A percentile compares a stretch with the other conserved stretches of the same genome.
These are phyloP conservation scores for Beauveria rudraprayagi DNA, from an alignment of 2,329 filamentous ascomycete genomes.

Conservation along the genomic window DNA sequence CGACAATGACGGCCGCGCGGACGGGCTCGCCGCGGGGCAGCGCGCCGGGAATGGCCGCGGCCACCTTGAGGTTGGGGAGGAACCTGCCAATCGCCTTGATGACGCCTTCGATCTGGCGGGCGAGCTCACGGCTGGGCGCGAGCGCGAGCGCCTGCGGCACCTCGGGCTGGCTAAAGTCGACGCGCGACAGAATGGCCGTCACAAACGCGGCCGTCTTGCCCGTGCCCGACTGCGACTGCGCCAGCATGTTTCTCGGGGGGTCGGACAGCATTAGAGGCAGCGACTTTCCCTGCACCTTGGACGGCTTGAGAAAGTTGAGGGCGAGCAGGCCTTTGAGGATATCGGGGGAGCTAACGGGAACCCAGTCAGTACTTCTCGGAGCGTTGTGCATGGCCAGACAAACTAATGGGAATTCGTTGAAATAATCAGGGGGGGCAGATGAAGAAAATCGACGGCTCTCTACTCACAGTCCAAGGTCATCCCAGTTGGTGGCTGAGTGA, in stretches of 20 bases:
- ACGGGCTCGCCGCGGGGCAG: slow-evolving; percentile 61
- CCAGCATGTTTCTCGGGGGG: slow-evolving; percentile 90
- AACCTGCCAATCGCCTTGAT: slow-evolving; percentile 78
- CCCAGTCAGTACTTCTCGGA: neutral
- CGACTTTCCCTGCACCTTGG: slow-evolving; percentile 95
- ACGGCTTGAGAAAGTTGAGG: slow-evolving; percentile 89
- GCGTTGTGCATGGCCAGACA: too few species aligned
- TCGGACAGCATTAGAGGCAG: slow-evolving; percentile 80
- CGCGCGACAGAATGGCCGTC: slow-evolving; percentile 78
- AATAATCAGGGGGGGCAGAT: too few species aligned
- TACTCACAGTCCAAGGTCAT: slow-evolving; percentile 76
- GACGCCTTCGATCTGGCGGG: slow-evolving; percentile 86
- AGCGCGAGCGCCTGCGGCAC: slow-evolving; percentile 81
- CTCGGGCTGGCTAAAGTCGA: slow-evolving; percentile 62
- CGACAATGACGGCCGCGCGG: slow-evolving; percentile 74
- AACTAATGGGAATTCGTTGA: too few species aligned
- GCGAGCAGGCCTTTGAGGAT: slow-evolving; percentile 70
- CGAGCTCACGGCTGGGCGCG: slow-evolving; percentile 88
- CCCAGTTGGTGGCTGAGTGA: slow-evolving; percentile 75
- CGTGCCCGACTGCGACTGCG: slow-evolving; percentile 97
- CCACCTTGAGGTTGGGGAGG: slow-evolving; percentile 65
- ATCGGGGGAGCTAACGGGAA: slow-evolving; percentile 27
- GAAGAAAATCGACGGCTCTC: too few species aligned
- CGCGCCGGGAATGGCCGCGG: slow-evolving; percentile 75
- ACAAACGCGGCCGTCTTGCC: slow-evolving; percentile 97